Evolutionary conservation across 306 rosid species (phyloP).

Genomic region (Medicago ruthenica): DNA sequence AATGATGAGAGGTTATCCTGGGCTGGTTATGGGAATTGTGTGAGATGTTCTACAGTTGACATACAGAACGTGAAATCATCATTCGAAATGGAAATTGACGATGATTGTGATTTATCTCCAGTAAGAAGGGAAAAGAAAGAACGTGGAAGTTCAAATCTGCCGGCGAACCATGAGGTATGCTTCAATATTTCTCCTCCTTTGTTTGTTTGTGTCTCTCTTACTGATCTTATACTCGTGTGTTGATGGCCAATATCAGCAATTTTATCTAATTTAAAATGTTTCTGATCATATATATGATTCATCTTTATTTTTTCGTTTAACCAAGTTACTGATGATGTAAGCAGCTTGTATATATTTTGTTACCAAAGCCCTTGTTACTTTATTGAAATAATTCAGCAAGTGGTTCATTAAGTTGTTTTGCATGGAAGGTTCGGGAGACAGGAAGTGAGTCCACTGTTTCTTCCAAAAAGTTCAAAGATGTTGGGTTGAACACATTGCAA

Average conservation of each 20-base stretch:
- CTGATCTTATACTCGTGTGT: slow-evolving; percentile 4
- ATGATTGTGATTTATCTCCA: slow-evolving; percentile 35
- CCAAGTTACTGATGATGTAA: not conserved
- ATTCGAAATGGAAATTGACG: slow-evolving; percentile 34
- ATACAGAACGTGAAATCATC: slow-evolving; percentile 38
- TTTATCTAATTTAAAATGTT: not conserved
- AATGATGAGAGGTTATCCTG: slow-evolving; percentile 50
- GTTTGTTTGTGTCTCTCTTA: slow-evolving; percentile 12
- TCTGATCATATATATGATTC: too few relatives aligned
- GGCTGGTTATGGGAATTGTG: slow-evolving; percentile 56
- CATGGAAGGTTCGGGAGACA: slow-evolving; percentile 52
- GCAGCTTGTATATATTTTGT: not conserved
- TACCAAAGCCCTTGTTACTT: not conserved
- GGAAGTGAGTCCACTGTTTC: slow-evolving; percentile 29
- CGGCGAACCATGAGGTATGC: slow-evolving; percentile 58
- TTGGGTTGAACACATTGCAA: slow-evolving; percentile 65
- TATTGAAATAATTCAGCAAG: slow-evolving; percentile 22
- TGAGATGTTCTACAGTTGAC: slow-evolving; percentile 38
- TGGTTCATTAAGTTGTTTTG: slow-evolving; percentile 35
- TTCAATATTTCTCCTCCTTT: slow-evolving; percentile 23
- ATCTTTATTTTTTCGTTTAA: slow-evolving; percentile 4
- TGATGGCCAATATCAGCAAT: not conserved
- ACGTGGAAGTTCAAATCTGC: slow-evolving; percentile 43
- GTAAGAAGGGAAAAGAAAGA: slow-evolving; percentile 43
- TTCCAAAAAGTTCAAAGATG: slow-evolving; percentile 60